Percentiles rank a stretch among this genome's conserved stretches.
phyloP scores from a whole-genome alignment of 768 basidiomycete genomes.

The Pisolithus tinctorius region DNA sequence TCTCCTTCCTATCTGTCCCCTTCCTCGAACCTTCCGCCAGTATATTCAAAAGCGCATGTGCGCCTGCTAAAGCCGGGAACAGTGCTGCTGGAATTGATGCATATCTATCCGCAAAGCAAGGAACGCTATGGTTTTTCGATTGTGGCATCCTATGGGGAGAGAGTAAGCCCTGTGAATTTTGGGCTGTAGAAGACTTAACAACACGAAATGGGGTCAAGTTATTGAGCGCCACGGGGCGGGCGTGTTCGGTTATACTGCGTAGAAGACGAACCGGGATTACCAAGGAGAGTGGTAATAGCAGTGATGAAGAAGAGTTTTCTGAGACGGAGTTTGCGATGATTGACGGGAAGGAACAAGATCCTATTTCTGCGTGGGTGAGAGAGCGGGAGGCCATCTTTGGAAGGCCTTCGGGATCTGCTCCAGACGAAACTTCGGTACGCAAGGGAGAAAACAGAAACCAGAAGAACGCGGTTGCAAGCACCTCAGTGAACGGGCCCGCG shows the following conservation, averaged over 20 bases:
- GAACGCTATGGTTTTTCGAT: slow-evolving; percentile 65
- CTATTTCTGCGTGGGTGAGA: slow-evolving; percentile 61
- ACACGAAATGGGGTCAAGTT: slow-evolving; percentile 46
- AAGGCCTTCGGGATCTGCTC: slow-evolving; percentile 5
- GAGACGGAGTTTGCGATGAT: slow-evolving; percentile 70
- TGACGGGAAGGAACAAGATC: slow-evolving; percentile 61
- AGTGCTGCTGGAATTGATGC: slow-evolving; percentile 62
- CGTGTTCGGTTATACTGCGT: slow-evolving; percentile 54
- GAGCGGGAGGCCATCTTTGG: slow-evolving; percentile 54
- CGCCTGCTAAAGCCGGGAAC: slow-evolving; percentile 24
- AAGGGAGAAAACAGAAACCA: slow-evolving; percentile 1
- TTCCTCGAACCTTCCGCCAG: slow-evolving; percentile 41
- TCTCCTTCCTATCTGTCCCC: slow-evolving; percentile 40
- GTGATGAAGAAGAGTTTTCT: slow-evolving; percentile 36
- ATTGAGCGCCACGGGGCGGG: slow-evolving; percentile 59
- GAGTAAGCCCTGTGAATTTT: slow-evolving; percentile 72
- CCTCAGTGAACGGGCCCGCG: slow-evolving; percentile 17
- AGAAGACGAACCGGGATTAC: slow-evolving; percentile 20
- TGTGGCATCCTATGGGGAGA: slow-evolving; percentile 70
- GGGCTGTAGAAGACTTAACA: slow-evolving; percentile 55
- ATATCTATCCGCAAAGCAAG: slow-evolving; percentile 64
- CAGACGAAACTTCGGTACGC: background rate
- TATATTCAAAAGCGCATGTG: slow-evolving; percentile 53
- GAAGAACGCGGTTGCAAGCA: slow-evolving; percentile 2
- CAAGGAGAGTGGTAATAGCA: background rate